Conservation (phyloP, 2,329 filamentous ascomycete species). For the Penicillium sp. region DNA sequence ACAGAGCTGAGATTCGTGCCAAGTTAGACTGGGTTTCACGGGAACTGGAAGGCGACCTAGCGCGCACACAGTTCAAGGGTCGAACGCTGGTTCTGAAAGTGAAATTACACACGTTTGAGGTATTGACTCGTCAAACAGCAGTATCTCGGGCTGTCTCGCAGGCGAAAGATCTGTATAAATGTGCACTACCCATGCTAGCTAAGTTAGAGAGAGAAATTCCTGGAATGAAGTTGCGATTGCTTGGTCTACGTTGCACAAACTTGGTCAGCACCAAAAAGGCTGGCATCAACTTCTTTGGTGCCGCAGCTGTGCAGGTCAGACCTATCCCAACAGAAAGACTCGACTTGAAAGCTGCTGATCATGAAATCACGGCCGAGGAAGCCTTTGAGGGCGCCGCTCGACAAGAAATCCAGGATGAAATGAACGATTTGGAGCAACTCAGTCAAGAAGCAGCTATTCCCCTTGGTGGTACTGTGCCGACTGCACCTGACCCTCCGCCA, state of each 20-base stretch:
- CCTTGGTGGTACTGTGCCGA: conserved; percentile 16
- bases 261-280: conserved; percentile 82
- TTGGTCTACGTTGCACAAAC: conserved; percentile 87
- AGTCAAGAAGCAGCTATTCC: conserved; percentile 54
- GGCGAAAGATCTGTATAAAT: conserved; percentile 81
- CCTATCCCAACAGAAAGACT: conserved; percentile 4
- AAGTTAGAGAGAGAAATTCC: conserved; percentile 85
- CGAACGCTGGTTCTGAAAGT: conserved; percentile 90
- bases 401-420: conserved; percentile 60
- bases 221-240: conserved; percentile 74
- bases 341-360: conserved; percentile 41
- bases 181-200: conserved; percentile 75
- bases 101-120: conserved; percentile 92
- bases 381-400: conserved; percentile 63
- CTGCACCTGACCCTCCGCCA: conserved; percentile 29
- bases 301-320: conserved; percentile 22
- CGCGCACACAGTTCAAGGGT: conserved; percentile 77
- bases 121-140: conserved; percentile 78
- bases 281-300: conserved; percentile 78
- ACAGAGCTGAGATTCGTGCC: conserved; percentile 65
- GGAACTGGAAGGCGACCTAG: conserved; percentile 83
- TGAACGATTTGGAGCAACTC: conserved; percentile 61
- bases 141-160: conserved; percentile 69
- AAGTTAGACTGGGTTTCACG: conserved; percentile 80
- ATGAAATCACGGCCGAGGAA: conserved; percentile 69